Evolutionary conservation across 2,329 filamentous ascomycete species (phyloP).

Genomic region (Fusarium pilosicola): DNA sequence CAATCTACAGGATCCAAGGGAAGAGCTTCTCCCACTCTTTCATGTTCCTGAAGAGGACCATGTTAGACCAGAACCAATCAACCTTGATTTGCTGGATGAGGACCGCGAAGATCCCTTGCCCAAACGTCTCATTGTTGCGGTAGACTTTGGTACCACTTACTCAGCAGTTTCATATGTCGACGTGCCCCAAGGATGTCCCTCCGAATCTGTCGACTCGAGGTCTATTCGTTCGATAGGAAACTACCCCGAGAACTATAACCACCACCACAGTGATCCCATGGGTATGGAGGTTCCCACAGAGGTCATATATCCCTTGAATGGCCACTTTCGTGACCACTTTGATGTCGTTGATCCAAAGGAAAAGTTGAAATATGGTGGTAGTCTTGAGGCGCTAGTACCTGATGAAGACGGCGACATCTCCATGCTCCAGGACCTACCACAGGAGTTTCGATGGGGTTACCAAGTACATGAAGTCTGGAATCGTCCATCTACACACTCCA

Average conservation of each 20-base stretch:
- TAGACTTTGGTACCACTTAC: not conserved
- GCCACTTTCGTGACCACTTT: not conserved
- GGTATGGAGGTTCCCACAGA: not conserved
- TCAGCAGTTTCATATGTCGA: not conserved
- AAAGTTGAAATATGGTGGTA: too few relatives aligned
- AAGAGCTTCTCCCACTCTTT: too few relatives aligned
- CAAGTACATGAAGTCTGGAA: not conserved
- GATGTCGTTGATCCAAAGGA: too few relatives aligned
- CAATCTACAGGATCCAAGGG: too few relatives aligned
- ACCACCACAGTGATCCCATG: not conserved
- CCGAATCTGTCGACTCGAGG: not conserved
- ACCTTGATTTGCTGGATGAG: not conserved
- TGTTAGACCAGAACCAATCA: not conserved
- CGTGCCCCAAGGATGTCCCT: not conserved
- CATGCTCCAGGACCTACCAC: not conserved
- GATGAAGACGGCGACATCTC: not conserved
- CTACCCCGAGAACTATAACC: not conserved
- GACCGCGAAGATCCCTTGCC: not conserved
- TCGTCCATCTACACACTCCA: not conserved
- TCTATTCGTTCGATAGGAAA: not conserved
- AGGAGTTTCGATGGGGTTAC: not conserved
- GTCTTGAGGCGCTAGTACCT: accelerated
- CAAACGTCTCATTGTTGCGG: not conserved
- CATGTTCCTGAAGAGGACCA: not conserved
- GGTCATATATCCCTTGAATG: not conserved